Base-by-base conservation (phyloP, 1,284 basidiomycete species). In the Coriolopsis trogii region DNA sequence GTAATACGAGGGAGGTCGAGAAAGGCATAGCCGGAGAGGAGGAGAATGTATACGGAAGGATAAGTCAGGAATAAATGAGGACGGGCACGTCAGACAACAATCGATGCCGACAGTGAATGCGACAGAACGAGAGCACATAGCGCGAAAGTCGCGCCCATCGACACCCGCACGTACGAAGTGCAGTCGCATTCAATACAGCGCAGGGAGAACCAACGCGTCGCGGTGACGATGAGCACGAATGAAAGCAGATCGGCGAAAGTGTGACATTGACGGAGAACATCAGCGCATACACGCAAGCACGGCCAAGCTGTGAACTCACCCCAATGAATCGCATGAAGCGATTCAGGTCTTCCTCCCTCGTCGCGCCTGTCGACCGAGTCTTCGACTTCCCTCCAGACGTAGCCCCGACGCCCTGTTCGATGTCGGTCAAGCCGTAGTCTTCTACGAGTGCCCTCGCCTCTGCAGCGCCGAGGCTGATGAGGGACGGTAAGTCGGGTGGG, bases 251-350 rank as follows among this genome's bases (percentile, higher is more conserved):
- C 28, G 13, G 28, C 28, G 13, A 30, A 30, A 30, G 13, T 30
- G 28, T 13, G 28, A 13, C 8, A 31, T 2, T 6, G 16, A n/a
- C n/a, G n/a, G 26, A 34, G 16, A 37, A 30, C 39, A 39, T 51
- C 49, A 51, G 49, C 39, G 15, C 25, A 21, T 24, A 33, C 4
- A 15, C 18, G 18, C 21, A 25, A 25, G 8, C 28, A 37, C 24
- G 6, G 36, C 29, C 42, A 34, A 15, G 29, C 15, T 25, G 21
- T 18, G 3, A 8, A 70, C 73, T 56, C 56, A 77, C 78, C 59
- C 78, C 78, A 37, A 80, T 77, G 58, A 74, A 72, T 16, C 68
- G 55, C 73, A 77, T 73, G 58, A 79, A 76, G 20, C 56, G 67
- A 51, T 78, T 78, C 41, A 80, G 18, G 18, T 54, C 31, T 6